Conservation (phyloP, 345 rosid genomes). For the Eucalyptus pauciflora region DNA sequence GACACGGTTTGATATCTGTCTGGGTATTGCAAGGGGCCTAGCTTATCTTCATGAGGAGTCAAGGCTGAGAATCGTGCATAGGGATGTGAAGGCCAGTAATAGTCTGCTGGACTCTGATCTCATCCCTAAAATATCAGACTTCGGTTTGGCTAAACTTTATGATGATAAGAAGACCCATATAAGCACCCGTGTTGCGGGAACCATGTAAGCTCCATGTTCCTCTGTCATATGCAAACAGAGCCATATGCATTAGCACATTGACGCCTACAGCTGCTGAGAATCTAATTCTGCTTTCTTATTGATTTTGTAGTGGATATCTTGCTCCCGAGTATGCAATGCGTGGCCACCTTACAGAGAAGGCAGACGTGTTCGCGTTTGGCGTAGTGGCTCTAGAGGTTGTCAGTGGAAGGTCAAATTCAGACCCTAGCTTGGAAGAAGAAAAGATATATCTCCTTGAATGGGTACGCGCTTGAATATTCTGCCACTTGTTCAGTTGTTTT, state of each 20-base stretch:
- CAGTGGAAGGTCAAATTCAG: slow-evolving; percentile 62
- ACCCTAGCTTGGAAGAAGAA: slow-evolving; percentile 25
- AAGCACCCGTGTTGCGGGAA: slow-evolving; percentile 56
- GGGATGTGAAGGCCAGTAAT: slow-evolving; percentile 48
- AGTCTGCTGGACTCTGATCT: slow-evolving; percentile 39
- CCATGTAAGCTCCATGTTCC: slow-evolving; percentile 19
- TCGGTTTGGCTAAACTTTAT: slow-evolving; percentile 53
- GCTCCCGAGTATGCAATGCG: slow-evolving; percentile 75
- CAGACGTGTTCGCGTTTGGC: slow-evolving; percentile 62
- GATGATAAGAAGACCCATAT: slow-evolving; percentile 45
- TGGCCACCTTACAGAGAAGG: slow-evolving; percentile 66
- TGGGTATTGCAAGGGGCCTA: slow-evolving; percentile 50
- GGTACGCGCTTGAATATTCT: slow-evolving; percentile 14
- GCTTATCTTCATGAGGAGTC: slow-evolving; percentile 57
- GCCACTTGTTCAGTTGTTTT: background rate
- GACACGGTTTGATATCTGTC: slow-evolving; percentile 25
- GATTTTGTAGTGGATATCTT: slow-evolving; percentile 34
- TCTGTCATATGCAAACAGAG: background rate
- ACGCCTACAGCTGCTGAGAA: background rate
- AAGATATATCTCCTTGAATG: slow-evolving; percentile 61
- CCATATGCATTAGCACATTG: background rate
- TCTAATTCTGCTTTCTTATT: background rate
- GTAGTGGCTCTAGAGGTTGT: slow-evolving; percentile 49
- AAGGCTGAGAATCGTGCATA: slow-evolving; percentile 41
- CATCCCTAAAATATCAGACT: slow-evolving; percentile 47